A percentile compares a stretch with the other conserved stretches of the same genome.
phyloP scores from a whole-genome alignment of 2,329 filamentous ascomycete species.

The Drechslera avenae region DNA sequence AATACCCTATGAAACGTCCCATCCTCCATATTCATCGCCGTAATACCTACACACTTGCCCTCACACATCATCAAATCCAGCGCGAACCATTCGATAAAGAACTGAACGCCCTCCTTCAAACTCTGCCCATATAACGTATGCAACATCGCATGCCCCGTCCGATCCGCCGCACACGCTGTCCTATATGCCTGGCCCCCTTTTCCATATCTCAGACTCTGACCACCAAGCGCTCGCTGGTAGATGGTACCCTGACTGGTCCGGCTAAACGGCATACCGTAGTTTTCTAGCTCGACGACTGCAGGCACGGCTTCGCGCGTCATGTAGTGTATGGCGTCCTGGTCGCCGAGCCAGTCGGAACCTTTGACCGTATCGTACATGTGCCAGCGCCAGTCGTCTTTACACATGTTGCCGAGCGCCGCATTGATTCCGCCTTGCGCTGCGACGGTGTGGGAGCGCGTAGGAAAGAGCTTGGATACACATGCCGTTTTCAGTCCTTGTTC shows the following conservation, averaged over 20 bases:
- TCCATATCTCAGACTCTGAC: constrained; percentile 55
- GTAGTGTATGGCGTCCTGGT: constrained; percentile 65
- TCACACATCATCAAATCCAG: constrained; percentile 57
- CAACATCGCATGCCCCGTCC: constrained; percentile 57
- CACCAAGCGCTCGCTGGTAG: constrained; percentile 57
- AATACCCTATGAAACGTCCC: constrained; percentile 56
- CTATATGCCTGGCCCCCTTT: constrained; percentile 57
- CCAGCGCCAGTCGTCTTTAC: constrained; percentile 63
- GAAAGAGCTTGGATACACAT: constrained; percentile 68
- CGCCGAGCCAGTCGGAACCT: constrained; percentile 63
- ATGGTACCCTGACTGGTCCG: constrained; percentile 53
- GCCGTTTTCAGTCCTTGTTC: constrained; percentile 69
- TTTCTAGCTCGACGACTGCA: constrained; percentile 61
- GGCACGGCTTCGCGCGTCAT: constrained; percentile 62
- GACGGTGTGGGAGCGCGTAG: constrained; percentile 68
- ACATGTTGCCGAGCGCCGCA: constrained; percentile 62
- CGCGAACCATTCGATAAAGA: constrained; percentile 59
- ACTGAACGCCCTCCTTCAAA: constrained; percentile 55
- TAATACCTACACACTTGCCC: constrained; percentile 54
- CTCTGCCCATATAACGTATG: constrained; percentile 59
- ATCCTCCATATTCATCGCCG: constrained; percentile 57
- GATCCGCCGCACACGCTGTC: constrained; percentile 54
- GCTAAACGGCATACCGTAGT: constrained; percentile 62
- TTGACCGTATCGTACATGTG: constrained; percentile 67
- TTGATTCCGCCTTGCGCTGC: constrained; percentile 71